Evolutionary conservation across 257 asterid genomes (phyloP).

Genomic region (Solanum etuberosum): DNA sequence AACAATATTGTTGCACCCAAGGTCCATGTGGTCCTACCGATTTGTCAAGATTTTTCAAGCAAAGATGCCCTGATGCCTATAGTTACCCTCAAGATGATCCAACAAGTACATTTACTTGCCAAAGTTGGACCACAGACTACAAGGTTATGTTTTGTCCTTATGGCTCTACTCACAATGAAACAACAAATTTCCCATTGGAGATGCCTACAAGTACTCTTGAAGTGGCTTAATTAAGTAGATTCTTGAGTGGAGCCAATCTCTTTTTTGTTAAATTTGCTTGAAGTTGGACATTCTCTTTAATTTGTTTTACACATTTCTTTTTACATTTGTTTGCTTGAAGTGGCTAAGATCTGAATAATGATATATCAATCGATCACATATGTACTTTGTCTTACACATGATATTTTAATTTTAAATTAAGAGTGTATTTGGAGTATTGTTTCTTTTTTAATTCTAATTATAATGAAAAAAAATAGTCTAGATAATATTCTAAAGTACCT

Average conservation of each 20-base stretch:
- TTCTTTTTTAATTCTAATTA: not conserved
- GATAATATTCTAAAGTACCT: not conserved
- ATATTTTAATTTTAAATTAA: not conserved
- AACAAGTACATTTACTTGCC: slow-evolving; percentile 13
- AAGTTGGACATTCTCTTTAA: not conserved
- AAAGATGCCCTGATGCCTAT: slow-evolving; percentile 37
- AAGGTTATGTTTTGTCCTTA: slow-evolving; percentile 24
- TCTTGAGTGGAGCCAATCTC: not conserved
- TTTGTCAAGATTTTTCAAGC: slow-evolving; percentile 28
- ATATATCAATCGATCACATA: not conserved
- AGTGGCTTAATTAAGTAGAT: not conserved
- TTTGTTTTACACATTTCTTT: not conserved
- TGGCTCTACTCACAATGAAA: not conserved
- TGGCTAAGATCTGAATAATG: not conserved
- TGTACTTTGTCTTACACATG: not conserved
- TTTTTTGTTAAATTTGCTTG: not conserved
- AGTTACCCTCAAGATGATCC: slow-evolving; percentile 27
- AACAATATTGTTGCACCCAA: slow-evolving; percentile 23
- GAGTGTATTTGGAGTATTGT: not conserved
- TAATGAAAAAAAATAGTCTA: not conserved
- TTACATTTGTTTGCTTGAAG: not conserved
- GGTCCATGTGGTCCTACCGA: slow-evolving; percentile 28
- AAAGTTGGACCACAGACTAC: slow-evolving; percentile 9
- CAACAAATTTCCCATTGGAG: not conserved
- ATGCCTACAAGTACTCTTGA: not conserved